Evolutionary conservation across 768 basidiomycete species (phyloP).

Genomic region (Calvatia gigantea): DNA sequence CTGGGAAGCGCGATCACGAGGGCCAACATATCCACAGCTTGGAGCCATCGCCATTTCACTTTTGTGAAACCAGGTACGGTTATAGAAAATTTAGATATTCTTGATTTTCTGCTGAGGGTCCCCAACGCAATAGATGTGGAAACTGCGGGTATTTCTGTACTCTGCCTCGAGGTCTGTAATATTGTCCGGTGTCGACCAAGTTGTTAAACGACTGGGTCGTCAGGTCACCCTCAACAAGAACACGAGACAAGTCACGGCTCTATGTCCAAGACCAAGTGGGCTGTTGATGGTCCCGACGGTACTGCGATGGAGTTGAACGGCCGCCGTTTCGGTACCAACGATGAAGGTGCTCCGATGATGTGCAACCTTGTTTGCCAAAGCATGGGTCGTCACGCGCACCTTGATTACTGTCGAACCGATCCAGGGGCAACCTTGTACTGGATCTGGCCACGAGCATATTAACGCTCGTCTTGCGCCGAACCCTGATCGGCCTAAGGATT

Average conservation of each 20-base stretch:
- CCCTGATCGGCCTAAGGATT: conserved; percentile 47
- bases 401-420: conserved; percentile 51
- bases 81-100: neutral
- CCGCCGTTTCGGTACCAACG: conserved; percentile 47
- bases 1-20: conserved; percentile 37
- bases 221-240: conserved; percentile 57
- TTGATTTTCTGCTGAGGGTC: neutral
- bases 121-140: conserved; percentile 36
- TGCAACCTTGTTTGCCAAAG: conserved; percentile 54
- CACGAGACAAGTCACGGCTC: conserved; percentile 65
- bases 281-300: conserved; percentile 49
- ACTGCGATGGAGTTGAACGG: conserved; percentile 50
- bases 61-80: conserved; percentile 45
- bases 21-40: conserved; percentile 48
- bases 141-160: conserved; percentile 60
- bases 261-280: conserved; percentile 58
- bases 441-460: conserved; percentile 45
- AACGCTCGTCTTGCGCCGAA: conserved; percentile 37
- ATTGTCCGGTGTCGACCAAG: neutral
- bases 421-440: conserved; percentile 34
- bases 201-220: no score
- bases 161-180: conserved; percentile 43
- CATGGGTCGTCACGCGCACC: conserved; percentile 54
- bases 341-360: conserved; percentile 62
- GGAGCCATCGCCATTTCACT: conserved; percentile 46